phyloP scores from a whole-genome alignment of 1,284 basidiomycete genomes.

The Marasmius tenuissimus region DNA sequence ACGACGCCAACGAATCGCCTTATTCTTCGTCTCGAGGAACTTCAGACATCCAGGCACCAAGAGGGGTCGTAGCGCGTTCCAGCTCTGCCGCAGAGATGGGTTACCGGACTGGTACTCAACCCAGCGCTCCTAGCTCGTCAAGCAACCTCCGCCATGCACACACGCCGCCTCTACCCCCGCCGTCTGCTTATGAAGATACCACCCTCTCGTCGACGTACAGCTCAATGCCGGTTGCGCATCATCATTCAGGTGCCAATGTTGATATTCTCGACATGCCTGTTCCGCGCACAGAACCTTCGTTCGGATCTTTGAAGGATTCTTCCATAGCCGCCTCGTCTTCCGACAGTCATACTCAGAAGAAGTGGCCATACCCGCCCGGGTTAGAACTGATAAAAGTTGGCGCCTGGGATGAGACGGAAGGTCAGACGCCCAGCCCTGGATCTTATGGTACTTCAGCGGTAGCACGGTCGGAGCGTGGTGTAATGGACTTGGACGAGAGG shows the following conservation, averaged over 20 bases:
- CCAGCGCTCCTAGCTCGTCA: background rate
- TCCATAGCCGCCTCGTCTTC: slow-evolving; percentile 20
- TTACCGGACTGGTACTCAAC: slow-evolving; percentile 14
- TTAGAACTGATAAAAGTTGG: slow-evolving; percentile 13
- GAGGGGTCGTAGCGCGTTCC: slow-evolving; percentile 42
- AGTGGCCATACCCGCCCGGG: slow-evolving; percentile 47
- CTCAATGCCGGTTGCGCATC: slow-evolving; percentile 7
- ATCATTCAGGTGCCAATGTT: slow-evolving; percentile 21
- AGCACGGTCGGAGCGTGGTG: background rate
- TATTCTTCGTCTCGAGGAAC: slow-evolving; percentile 47
- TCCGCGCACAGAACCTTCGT: slow-evolving; percentile 51
- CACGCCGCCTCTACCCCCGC: slow-evolving; percentile 21
- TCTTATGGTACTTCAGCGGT: slow-evolving; percentile 25
- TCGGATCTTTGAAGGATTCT: slow-evolving; percentile 37
- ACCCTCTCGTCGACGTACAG: slow-evolving; percentile 8
- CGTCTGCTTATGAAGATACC: slow-evolving; percentile 37
- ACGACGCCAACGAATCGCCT: slow-evolving; percentile 44
- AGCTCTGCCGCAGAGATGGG: slow-evolving; percentile 8
- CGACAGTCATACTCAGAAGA: slow-evolving; percentile 20
- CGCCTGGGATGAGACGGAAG: slow-evolving; percentile 32
- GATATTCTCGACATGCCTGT: slow-evolving; percentile 65
- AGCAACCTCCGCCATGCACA: slow-evolving; percentile 9
- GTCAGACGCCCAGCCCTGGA: slow-evolving; percentile 29
- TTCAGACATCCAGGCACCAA: slow-evolving; percentile 42
- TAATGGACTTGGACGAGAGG: slow-evolving; percentile 53